phyloP scores from a whole-genome alignment of 1,284 basidiomycete species.

The Malassezia sp. region DNA sequence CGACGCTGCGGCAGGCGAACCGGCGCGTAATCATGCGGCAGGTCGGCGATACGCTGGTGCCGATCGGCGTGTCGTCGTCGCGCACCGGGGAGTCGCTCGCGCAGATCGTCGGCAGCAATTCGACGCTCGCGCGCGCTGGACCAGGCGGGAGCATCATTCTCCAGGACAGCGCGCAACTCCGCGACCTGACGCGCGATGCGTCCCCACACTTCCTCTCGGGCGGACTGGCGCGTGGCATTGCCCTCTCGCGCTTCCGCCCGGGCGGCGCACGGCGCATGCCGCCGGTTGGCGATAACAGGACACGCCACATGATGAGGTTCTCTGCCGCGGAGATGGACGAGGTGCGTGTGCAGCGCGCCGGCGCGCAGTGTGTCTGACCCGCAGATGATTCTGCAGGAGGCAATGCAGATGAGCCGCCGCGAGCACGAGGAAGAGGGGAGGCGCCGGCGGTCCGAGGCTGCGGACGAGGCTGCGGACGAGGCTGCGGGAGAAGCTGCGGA shows the following conservation, averaged over 20 bases:
- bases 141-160: constrained; percentile 45
- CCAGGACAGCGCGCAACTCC: background rate
- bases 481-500: background rate
- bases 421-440: constrained; percentile 59
- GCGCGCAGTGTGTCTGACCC: too few relatives aligned
- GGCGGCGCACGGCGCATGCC: constrained; percentile 52
- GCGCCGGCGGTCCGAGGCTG: background rate
- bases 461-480: background rate
- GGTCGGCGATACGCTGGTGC: constrained; percentile 89
- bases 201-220: background rate
- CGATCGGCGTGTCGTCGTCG: constrained; percentile 71
- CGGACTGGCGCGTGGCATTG: background rate
- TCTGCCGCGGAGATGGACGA: constrained; percentile 53
- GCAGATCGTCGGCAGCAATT: constrained; percentile 22
- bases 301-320: background rate
- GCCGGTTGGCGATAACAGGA: constrained; percentile 55
- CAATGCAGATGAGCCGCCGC: constrained; percentile 83
- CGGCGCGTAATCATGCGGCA: constrained; percentile 95
- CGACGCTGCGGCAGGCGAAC: constrained; percentile 55
- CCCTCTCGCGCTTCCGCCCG: constrained; percentile 69
- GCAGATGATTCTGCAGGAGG: constrained; percentile 98
- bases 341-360: too few relatives aligned
- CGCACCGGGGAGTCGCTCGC: constrained; percentile 48
- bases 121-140: constrained; percentile 14
- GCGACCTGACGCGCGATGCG: background rate